phyloP scores from a whole-genome alignment of 495 filamentous ascomycete genomes.

The Penicillium lagena region DNA sequence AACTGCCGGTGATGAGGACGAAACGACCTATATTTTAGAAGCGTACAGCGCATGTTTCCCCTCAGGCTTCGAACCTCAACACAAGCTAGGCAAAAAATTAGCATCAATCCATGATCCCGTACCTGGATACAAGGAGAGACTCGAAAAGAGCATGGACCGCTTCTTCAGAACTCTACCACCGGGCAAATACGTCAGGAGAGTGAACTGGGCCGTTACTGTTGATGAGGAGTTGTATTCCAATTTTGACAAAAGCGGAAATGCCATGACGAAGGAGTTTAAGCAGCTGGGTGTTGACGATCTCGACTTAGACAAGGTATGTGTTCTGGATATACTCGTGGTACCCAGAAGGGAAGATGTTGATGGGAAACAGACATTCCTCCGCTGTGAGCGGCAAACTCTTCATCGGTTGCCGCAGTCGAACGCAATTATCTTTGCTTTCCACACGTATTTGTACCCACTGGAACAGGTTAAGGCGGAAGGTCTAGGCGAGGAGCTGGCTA shows the following conservation, averaged over 20 bases:
- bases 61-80: slow-evolving; percentile 58
- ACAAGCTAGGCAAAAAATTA: slow-evolving; percentile 58
- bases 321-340: neutral
- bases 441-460: slow-evolving; percentile 72
- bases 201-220: slow-evolving; percentile 57
- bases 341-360: neutral
- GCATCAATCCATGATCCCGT: slow-evolving; percentile 65
- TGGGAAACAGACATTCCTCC: slow-evolving; percentile 41
- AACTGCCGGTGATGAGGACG: neutral
- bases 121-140: slow-evolving; percentile 61
- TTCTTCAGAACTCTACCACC: slow-evolving; percentile 50
- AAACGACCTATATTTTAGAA: slow-evolving; percentile 50
- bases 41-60: slow-evolving; percentile 70
- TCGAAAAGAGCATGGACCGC: slow-evolving; percentile 70
- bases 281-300: slow-evolving; percentile 24
- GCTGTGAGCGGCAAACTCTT: slow-evolving; percentile 73
- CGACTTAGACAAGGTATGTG: slow-evolving; percentile 42
- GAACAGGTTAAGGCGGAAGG: slow-evolving; percentile 64
- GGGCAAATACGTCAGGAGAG: slow-evolving; percentile 31
- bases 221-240: slow-evolving; percentile 30
- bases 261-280: slow-evolving; percentile 37
- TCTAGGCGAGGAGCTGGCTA: slow-evolving; percentile 54
- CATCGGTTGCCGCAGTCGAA: slow-evolving; percentile 61
- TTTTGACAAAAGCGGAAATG: slow-evolving; percentile 38
- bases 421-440: slow-evolving; percentile 70